phyloP scores from a whole-genome alignment of 352 stramenopile genomes.

The Globisporangium parvum region DNA sequence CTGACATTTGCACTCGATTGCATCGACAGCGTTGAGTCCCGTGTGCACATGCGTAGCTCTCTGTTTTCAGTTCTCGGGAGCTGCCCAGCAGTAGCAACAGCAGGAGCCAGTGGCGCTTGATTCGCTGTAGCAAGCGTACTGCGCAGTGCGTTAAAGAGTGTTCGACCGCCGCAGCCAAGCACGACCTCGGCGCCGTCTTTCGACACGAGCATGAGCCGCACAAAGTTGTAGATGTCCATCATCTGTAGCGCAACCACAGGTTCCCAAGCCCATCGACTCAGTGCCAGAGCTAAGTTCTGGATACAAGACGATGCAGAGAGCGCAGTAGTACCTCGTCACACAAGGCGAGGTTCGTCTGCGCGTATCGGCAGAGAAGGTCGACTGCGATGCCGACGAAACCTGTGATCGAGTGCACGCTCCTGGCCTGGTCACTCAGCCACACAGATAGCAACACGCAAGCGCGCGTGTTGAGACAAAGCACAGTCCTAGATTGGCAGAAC shows the following conservation, averaged over 20 bases:
- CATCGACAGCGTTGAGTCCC: not conserved
- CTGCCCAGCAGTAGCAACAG: too few relatives aligned
- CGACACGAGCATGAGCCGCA: constrained; percentile 46
- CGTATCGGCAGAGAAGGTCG: constrained; percentile 27
- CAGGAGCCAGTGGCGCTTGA: not conserved
- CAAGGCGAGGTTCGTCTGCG: constrained; percentile 1
- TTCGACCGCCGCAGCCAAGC: constrained; percentile 37
- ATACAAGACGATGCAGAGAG: not conserved
- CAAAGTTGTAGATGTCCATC: constrained; percentile 57
- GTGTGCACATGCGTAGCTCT: not conserved
- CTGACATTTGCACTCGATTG: not conserved
- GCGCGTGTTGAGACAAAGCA: not conserved
- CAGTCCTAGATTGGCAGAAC: not conserved
- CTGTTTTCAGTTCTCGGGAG: too few relatives aligned
- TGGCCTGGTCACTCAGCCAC: constrained; percentile 8
- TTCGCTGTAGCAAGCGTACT: not conserved
- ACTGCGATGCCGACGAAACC: constrained; percentile 61
- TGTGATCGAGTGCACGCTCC: constrained; percentile 34
- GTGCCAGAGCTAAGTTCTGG: not conserved
- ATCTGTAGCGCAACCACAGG: constrained; percentile 15
- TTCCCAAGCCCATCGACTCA: not conserved
- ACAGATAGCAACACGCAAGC: not conserved
- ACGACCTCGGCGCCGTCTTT: constrained; percentile 44
- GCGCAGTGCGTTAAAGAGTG: constrained; percentile 27
- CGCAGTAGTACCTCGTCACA: constrained; percentile 7